A percentile compares a stretch with the other conserved stretches of the same genome.
These are phyloP conservation scores for Leptodermis oblonga DNA, from an alignment of 257 asterid species.

Conservation along the genomic window DNA sequence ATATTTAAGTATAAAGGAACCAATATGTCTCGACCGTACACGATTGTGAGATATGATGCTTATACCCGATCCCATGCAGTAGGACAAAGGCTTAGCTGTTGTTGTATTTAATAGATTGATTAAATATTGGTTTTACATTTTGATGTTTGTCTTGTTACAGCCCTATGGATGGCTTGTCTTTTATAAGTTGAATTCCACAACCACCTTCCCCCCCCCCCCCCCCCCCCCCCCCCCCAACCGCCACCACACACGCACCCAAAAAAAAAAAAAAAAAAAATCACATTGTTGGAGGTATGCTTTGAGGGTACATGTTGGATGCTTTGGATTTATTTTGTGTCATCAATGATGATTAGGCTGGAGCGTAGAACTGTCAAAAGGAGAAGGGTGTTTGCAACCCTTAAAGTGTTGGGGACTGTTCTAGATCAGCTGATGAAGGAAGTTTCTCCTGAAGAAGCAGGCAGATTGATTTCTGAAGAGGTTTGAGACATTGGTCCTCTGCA, in stretches of 20 bases:
- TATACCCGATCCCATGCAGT: too few species aligned
- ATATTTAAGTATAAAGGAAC: too few species aligned
- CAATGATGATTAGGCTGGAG: conserved; percentile 60
- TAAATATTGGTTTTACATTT: too few species aligned
- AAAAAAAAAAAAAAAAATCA: too few species aligned
- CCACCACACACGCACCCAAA: too few species aligned
- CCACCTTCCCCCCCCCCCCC: too few species aligned
- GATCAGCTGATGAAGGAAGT: conserved; percentile 78
- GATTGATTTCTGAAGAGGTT: conserved; percentile 89
- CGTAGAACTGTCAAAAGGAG: conserved; percentile 78
- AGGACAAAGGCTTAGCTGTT: too few species aligned
- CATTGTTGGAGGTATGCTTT: too few species aligned
- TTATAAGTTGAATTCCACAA: neutral
- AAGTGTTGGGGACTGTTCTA: conserved; percentile 78
- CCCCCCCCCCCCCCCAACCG: too few species aligned
- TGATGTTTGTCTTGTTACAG: neutral
- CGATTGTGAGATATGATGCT: too few species aligned
- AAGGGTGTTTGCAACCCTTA: conserved; percentile 87
- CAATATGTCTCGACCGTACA: too few species aligned
- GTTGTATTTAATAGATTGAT: too few species aligned
- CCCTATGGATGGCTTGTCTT: neutral
- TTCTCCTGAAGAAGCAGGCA: conserved; percentile 94
- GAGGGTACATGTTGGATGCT: neutral
- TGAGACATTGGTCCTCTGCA: conserved; percentile 13
- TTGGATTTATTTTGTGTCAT: conserved; percentile 16